phyloP scores from a whole-genome alignment of 169 alveolate species.

The Plasmodium fragile region DNA sequence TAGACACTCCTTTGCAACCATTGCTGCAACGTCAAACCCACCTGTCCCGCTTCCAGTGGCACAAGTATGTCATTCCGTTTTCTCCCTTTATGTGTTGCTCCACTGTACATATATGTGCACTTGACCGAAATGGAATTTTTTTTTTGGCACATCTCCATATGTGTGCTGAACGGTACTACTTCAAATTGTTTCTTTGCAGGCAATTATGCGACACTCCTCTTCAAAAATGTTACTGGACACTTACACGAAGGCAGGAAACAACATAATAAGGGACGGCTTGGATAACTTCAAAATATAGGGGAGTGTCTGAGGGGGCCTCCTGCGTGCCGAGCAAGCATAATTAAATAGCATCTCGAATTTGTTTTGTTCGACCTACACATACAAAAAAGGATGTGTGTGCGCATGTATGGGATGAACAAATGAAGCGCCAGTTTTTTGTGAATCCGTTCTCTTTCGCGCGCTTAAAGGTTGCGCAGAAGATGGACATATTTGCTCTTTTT shows the following conservation, averaged over 20 bases:
- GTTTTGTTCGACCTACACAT: background rate
- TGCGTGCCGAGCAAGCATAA: constrained; percentile 24
- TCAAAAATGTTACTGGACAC: constrained; percentile 84
- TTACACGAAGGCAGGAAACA: constrained; percentile 83
- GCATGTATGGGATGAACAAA: background rate
- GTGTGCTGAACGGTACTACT: background rate
- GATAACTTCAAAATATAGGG: constrained; percentile 79
- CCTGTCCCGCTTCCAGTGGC: constrained; percentile 87
- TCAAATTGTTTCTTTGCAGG: constrained; percentile 67
- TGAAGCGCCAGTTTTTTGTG: background rate
- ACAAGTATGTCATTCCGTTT: constrained; percentile 71
- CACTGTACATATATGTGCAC: background rate
- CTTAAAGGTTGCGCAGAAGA: background rate
- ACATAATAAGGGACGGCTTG: constrained; percentile 82
- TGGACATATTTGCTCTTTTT: background rate
- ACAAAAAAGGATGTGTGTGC: background rate
- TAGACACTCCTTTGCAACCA: constrained; percentile 85
- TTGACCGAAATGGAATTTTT: background rate
- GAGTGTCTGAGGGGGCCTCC: constrained; percentile 9
- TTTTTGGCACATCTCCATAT: background rate
- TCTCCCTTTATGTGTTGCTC: background rate
- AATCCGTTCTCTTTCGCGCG: background rate
- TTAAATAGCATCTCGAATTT: background rate
- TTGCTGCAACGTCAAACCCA: constrained; percentile 85
- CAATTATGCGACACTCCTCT: constrained; percentile 85